Percentiles rank a stretch among this genome's conserved stretches.
Evolutionary conservation across 1,284 basidiomycete species (phyloP).

Genomic region (Gastroboletus turbinatus): DNA sequence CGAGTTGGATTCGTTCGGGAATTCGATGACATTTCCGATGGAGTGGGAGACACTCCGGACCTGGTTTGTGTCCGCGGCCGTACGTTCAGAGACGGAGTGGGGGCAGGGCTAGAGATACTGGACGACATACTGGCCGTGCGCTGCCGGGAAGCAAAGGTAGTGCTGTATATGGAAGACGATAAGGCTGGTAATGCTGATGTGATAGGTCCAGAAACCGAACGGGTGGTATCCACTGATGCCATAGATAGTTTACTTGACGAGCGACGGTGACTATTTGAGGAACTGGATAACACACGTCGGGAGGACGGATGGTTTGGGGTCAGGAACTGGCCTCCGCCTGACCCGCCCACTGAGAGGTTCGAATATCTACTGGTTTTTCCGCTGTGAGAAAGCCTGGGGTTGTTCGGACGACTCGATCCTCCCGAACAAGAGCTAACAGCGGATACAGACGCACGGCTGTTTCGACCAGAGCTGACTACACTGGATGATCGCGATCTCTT

Average conservation of each 20-base stretch:
- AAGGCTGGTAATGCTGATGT: conserved; percentile 26
- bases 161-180: conserved; percentile 47
- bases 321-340: conserved; percentile 45
- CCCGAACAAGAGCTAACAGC: conserved; percentile 28
- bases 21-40: conserved; percentile 50
- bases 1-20: conserved; percentile 45
- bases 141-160: conserved; percentile 81
- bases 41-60: conserved; percentile 55
- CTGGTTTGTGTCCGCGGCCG: conserved; percentile 44
- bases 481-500: conserved; percentile 66
- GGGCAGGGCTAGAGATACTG: conserved; percentile 36
- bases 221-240: conserved; percentile 28
- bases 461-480: conserved; percentile 55
- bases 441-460: conserved; percentile 48
- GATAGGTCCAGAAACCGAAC: conserved; percentile 37
- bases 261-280: conserved; percentile 40
- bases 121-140: conserved; percentile 65
- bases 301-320: conserved; percentile 45
- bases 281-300: conserved; percentile 51
- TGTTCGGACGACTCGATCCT: conserved; percentile 26
- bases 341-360: conserved; percentile 45
- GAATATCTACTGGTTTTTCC: conserved; percentile 45
- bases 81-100: conserved; percentile 35
- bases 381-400: conserved; percentile 32
- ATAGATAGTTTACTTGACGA: conserved; percentile 32